Conservation (phyloP, 192 early-diverging fungal genomes). For the Umbelopsis ramanniana region DNA sequence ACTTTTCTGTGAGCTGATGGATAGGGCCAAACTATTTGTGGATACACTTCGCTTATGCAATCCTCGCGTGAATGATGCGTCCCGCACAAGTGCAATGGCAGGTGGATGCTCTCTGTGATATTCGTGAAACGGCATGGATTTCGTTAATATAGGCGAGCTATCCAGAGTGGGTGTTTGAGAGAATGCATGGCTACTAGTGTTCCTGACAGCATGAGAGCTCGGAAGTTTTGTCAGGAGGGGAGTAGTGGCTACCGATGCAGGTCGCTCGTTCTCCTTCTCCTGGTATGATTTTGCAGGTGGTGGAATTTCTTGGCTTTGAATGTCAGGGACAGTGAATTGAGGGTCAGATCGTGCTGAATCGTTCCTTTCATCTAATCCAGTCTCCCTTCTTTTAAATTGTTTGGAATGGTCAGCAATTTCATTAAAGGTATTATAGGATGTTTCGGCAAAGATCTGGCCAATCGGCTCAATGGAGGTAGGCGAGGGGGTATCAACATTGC, state of each 20-base stretch:
- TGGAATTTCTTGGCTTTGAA: too few relatives aligned
- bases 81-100: background rate
- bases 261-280: background rate
- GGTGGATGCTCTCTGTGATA: background rate
- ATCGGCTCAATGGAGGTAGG: too few relatives aligned
- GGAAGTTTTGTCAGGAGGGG: background rate
- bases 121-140: background rate
- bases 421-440: too few relatives aligned
- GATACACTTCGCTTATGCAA: conserved; percentile 4
- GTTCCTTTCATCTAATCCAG: background rate
- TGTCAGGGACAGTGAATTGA: background rate
- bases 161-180: background rate
- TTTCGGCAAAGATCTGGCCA: too few relatives aligned
- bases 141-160: background rate
- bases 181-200: background rate
- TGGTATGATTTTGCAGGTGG: background rate
- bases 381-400: background rate
- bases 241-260: conserved; percentile 13
- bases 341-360: background rate
- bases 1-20: conserved; percentile 6
- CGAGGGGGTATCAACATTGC: too few relatives aligned
- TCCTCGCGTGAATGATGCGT: background rate
- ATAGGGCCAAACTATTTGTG: background rate
- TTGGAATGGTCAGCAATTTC: background rate
- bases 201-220: background rate